phyloP scores from a whole-genome alignment of 179 eudicot genomes.

The Spinacia oleracea region DNA sequence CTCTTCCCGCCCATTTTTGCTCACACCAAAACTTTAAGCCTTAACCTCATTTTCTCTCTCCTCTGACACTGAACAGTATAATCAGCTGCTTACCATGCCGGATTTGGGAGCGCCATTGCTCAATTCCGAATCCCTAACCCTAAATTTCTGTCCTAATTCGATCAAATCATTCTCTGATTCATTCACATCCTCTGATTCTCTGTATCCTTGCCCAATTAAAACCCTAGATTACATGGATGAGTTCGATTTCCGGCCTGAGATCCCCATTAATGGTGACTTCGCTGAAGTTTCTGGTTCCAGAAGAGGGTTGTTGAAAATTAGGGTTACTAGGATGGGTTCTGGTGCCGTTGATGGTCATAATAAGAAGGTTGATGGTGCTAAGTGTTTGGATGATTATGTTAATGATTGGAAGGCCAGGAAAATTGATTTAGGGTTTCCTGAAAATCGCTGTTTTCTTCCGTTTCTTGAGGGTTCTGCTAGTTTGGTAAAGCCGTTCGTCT shows the following conservation, averaged over 20 bases:
- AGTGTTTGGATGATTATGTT: slow-evolving; percentile 47
- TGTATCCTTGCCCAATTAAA: slow-evolving; percentile 25
- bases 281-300: slow-evolving; percentile 11
- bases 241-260: slow-evolving; percentile 18
- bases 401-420: slow-evolving; percentile 44
- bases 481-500: slow-evolving; percentile 42
- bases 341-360: slow-evolving; percentile 15
- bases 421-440: slow-evolving; percentile 35
- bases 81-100: slow-evolving; percentile 43
- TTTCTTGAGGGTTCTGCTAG: slow-evolving; percentile 52
- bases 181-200: slow-evolving; percentile 16
- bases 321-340: slow-evolving; percentile 32
- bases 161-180: slow-evolving; percentile 28
- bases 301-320: slow-evolving; percentile 24
- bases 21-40: neutral
- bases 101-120: slow-evolving; percentile 37
- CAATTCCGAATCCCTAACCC: slow-evolving; percentile 34
- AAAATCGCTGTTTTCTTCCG: slow-evolving; percentile 46
- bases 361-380: slow-evolving; percentile 17
- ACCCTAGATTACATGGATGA: slow-evolving; percentile 34
- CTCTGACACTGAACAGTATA: neutral
- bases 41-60: slow-evolving; percentile 7
- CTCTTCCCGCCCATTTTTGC: slow-evolving; percentile 39
- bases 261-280: slow-evolving; percentile 15
- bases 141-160: slow-evolving; percentile 26